Base-by-base conservation (phyloP, 2,329 filamentous ascomycete species). In the Emydomyces testavorans region DNA sequence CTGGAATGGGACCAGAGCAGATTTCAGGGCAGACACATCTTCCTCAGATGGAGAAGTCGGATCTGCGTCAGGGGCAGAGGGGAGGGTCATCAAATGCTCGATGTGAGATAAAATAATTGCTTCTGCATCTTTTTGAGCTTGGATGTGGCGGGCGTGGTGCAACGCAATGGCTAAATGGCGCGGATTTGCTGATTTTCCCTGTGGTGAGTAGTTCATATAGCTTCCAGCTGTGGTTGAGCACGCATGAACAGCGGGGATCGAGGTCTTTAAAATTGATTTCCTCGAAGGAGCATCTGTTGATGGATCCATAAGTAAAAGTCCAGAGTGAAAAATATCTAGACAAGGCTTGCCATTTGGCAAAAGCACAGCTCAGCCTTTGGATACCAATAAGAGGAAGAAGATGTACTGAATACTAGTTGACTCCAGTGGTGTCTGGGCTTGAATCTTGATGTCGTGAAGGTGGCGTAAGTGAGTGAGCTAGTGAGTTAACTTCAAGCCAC, bases 41-140 rank as follows among this genome's bases (percentile, higher is more conserved):
- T 74, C 62, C 1, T 74, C 59, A 5, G 78, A 72, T 2, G 78
- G 77, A 1, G 67, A 62, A 15, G 68, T 68, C 23, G 77, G 68
- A 57, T 75, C 69, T 37, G 74, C 71, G 37, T 68, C 63, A 24
- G 52, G 74, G 62, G 63, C 66, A 1, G 75, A 66, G 6, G 83
- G 79, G 41, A 75, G 71, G 48, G 78, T 80, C 54, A 85, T 78
- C 3, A 94, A 80, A 11, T 76, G 70, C 57, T 94, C 76, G 52
- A 90, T 78, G 58, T 75, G 74, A 54, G 81, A 74, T 48, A 89
- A 73, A 54, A 95, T 90, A 53, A 80, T 68, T 32, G 77, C 69
- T 66, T 94, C 83, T 54, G 85, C 74, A 41, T 84, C 78, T 64
- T 90, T 93, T 60, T 84, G 85, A 56, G 85, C 75, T 65, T 94